A percentile compares a stretch with the other conserved stretches of the same genome.
Evolutionary conservation across 768 basidiomycete species (phyloP).

Genomic region (Termitomyces sp.): DNA sequence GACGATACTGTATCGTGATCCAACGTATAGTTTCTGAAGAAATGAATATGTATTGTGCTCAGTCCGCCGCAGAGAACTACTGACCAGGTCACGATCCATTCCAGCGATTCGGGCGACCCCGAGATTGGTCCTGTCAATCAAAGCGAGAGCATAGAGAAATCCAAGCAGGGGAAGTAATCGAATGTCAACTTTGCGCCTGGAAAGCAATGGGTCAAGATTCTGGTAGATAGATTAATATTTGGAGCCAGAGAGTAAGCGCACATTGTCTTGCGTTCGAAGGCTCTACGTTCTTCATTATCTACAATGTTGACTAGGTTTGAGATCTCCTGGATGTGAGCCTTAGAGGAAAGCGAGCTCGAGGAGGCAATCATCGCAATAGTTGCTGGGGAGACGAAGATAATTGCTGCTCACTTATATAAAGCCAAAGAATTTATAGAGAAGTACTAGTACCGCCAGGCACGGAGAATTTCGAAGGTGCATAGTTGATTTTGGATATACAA

Average conservation of each 20-base stretch:
- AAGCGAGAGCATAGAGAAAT: constrained; percentile 30
- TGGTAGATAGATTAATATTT: constrained; percentile 1
- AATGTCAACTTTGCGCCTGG: constrained; percentile 30
- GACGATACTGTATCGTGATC: constrained; percentile 43
- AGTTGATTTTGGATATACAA: neutral
- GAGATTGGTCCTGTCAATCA: constrained; percentile 33
- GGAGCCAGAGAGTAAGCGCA: constrained; percentile 1
- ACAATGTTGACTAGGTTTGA: constrained; percentile 5
- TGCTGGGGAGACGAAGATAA: neutral
- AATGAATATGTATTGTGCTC: neutral
- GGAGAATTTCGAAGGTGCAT: neutral
- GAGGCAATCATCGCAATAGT: constrained; percentile 10
- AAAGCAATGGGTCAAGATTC: neutral
- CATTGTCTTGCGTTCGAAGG: constrained; percentile 19
- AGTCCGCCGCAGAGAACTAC: neutral
- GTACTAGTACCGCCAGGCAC: neutral
- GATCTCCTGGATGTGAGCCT: neutral
- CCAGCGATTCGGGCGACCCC: constrained; percentile 33
- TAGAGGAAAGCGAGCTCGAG: constrained; percentile 6
- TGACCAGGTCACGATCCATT: constrained; percentile 33
- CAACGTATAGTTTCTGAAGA: constrained; percentile 32
- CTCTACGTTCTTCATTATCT: constrained; percentile 2
- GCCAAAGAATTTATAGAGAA: constrained; percentile 1
- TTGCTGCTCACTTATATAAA: constrained; percentile 9
- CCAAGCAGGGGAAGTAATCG: constrained; percentile 35